Evolutionary conservation across 208 protist species (phyloP), one percentile per base, ranked within the genome.

Genomic region (Wallacemonas collosoma): DNA sequence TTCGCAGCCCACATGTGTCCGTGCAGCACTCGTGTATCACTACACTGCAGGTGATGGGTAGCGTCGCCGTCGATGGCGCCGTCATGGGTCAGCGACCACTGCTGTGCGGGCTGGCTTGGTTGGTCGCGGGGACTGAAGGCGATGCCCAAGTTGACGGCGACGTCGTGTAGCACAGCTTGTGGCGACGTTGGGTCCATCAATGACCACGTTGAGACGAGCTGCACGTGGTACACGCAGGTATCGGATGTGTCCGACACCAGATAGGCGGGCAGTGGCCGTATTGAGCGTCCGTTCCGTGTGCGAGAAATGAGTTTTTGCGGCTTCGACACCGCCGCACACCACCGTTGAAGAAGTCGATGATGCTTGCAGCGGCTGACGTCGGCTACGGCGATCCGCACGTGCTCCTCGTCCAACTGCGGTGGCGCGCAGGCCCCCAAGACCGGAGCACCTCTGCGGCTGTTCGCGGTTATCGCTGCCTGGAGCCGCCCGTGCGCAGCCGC

Each of bases 301-400:
- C 15, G 6, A 48, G 6, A 41, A 47, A 7, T 26, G 26, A 0
- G 26, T 26, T 26, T 26, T 26, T 26, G 26, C 26, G 44, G 39
- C 9, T 38, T 51, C 8, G 53, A 5, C 14, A 50, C 38, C 4
- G 6, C 6, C 3, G 66, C 48, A 41, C 39, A 53, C 85, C 85
- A 95, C 8, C 90, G 72, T 58, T 93, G 87, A 57, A 95, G 67
- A 6, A 78, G 75, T 38, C 90, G 85, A 60, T 92, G 90, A 9
- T 76, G 73, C 64, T 93, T 93, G 11, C 85, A 70, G 14, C 71
- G 58, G 47, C 75, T 53, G 35, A 1, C 54, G 3, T 39, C 50
- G 3, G 82, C 71, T 3, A 79, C 67, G 12, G 82, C 74, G 36
- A 82, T 43, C 50, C 62, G n/a, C 36, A 85, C 68, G 8, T 68